Evolutionary conservation across 208 protist genomes (phyloP), one percentile per base, ranked within the genome.

Genomic region (Leishmania martiniquensis): DNA sequence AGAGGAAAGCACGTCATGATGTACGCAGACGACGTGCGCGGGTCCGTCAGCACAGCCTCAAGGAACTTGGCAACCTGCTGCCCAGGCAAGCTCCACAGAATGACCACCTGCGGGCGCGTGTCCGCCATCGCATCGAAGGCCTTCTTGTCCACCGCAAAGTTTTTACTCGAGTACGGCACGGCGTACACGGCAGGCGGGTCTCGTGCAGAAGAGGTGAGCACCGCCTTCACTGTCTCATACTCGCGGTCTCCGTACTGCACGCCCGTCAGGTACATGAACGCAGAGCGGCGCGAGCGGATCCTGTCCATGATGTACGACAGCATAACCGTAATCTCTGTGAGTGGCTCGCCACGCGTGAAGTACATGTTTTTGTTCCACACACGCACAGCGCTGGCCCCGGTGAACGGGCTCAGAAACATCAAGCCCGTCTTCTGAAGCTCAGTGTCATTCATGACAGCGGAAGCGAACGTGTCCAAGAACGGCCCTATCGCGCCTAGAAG

Each of bases 221-320:
- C n/a, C 44, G n/a, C 1, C 47, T 45, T 44, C n/a, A 82, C 51
- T 49, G 75, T 65, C 22, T 34, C 9, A 55, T 82, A 87, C 76
- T 86, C 85, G 13, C 2, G 22, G 6, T 88, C 80, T 39, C 85
- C 87, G 70, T 86, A 90, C 22, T 55, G 22, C 4, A 81, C 80
- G n/a, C 72, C 76, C 32, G 75, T 75, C 60, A 90, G 80, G 80
- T 91, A 90, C 89, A 93, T 93, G 76, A 88, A 90, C 49, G 78
- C 85, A n/a, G 87, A 67, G 72, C 89, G 84, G 1, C 65, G 57
- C 0, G 77, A 67, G 20, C 77, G 68, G 12, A 81, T 71, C 4
- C 0, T 49, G n/a, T 82, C 79, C 49, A 87, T 10, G 29, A 84
- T 77, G 78, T 89, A 81, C 44, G 67, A 47, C 32, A 91, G 13